Evolutionary conservation across 176 grass and related monocot genomes (phyloP).

Genomic region (Triticum urartu): DNA sequence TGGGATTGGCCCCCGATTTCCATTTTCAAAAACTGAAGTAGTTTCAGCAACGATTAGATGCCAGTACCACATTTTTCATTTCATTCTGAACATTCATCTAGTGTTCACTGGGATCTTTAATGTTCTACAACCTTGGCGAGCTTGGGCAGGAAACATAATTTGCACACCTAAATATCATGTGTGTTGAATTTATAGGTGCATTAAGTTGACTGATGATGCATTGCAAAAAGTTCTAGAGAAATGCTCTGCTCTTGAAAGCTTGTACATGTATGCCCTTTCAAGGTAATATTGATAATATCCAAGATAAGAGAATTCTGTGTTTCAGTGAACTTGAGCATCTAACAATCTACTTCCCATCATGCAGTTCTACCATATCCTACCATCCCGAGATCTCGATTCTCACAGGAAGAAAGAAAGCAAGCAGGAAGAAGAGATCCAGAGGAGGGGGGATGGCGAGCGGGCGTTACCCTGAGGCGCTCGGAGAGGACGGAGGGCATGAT

Average conservation of each 20-base stretch:
- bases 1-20: background rate
- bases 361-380: conserved; percentile 50
- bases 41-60: background rate
- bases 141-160: conserved; percentile 8
- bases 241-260: too few species aligned
- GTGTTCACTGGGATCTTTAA: too few species aligned
- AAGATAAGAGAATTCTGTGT: conserved; percentile 4
- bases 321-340: conserved; percentile 14
- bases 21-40: background rate
- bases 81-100: background rate
- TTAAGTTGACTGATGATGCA: too few species aligned
- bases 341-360: conserved; percentile 31
- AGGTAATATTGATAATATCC: conserved; percentile 46
- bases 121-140: background rate
- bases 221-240: too few species aligned
- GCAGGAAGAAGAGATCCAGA: too few species aligned
- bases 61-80: background rate
- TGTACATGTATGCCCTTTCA: conserved; percentile 87
- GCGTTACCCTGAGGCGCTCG: too few species aligned
- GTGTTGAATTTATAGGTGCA: background rate
- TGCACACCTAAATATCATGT: conserved; percentile 9
- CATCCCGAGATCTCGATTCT: too few species aligned
- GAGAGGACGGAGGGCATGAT: too few species aligned
- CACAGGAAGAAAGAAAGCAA: too few species aligned
- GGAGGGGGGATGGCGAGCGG: too few species aligned